These are phyloP conservation scores for Globisporangium okanoganense DNA, from an alignment of 352 stramenopile genomes.

Conservation along the genomic window DNA sequence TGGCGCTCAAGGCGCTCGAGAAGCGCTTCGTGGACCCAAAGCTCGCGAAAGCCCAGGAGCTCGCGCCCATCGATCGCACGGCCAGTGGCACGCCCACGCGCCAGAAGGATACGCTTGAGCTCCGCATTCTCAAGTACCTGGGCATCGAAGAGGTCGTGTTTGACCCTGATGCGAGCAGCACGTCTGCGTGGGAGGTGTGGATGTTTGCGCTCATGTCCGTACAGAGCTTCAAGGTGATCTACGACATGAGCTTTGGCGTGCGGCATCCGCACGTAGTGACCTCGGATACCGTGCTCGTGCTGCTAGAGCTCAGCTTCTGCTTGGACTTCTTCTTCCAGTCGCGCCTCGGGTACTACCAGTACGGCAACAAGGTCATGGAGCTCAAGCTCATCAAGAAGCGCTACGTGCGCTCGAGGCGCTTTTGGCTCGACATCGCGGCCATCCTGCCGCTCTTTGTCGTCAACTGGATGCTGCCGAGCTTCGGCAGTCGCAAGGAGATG, in stretches of 20 bases:
- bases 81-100: not conserved
- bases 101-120: conserved; percentile 24
- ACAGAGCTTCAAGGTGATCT: conserved; percentile 36
- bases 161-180: conserved; percentile 31
- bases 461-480: conserved; percentile 35
- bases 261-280: not conserved
- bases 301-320: conserved; percentile 41
- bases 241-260: conserved; percentile 23
- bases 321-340: conserved; percentile 46
- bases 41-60: conserved; percentile 26
- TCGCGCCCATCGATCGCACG: conserved; percentile 3
- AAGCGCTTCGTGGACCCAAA: conserved; percentile 47
- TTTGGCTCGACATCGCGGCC: conserved; percentile 30
- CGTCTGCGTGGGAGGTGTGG: conserved; percentile 26
- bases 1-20: conserved; percentile 56
- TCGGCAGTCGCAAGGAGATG: conserved; percentile 26
- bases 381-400: conserved; percentile 26
- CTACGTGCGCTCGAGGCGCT: conserved; percentile 34
- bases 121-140: conserved; percentile 24
- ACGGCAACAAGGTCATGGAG: conserved; percentile 71
- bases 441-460: conserved; percentile 38
- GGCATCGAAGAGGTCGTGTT: conserved; percentile 35
- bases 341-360: conserved; percentile 55
- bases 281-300: conserved; percentile 23
- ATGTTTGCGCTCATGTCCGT: conserved; percentile 25